These are phyloP conservation scores for Colletotrichum spaethianum DNA, from an alignment of 2,329 filamentous ascomycete species.

Conservation along the genomic window DNA sequence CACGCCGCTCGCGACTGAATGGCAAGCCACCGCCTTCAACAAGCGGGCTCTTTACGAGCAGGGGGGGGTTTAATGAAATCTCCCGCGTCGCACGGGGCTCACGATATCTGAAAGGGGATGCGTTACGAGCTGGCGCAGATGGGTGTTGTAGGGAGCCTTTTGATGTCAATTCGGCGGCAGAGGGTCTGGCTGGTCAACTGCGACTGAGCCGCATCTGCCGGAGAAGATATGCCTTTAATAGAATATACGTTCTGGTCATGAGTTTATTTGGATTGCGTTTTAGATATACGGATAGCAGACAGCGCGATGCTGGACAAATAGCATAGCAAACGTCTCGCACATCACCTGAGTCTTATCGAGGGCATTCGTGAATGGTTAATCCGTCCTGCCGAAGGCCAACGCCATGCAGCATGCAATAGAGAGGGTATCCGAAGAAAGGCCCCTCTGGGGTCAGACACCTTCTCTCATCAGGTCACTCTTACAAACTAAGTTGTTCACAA, in stretches of 20 bases:
- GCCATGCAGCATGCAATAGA: neutral
- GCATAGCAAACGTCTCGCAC: neutral
- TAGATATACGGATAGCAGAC: neutral
- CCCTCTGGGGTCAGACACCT: neutral
- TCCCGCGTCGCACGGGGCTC: conserved; percentile 1
- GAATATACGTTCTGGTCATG: conserved; percentile 32
- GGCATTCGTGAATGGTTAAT: neutral
- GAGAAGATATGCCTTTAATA: conserved; percentile 39
- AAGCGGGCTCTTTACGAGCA: conserved; percentile 1
- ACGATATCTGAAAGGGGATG: conserved; percentile 2
- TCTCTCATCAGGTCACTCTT: too few relatives aligned
- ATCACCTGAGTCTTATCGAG: neutral
- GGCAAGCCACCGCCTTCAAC: conserved; percentile 5
- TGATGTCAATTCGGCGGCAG: conserved; percentile 14
- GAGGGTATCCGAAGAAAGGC: too few relatives aligned
- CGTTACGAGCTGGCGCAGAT: conserved; percentile 16
- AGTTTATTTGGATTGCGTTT: neutral
- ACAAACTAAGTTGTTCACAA: neutral
- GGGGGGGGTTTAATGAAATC: neutral
- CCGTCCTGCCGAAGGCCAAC: neutral
- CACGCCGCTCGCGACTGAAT: conserved; percentile 8
- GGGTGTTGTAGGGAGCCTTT: conserved; percentile 7
- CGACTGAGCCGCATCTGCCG: conserved; percentile 20
- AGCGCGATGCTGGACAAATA: neutral
- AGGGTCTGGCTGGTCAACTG: conserved; percentile 15